Base-by-base conservation (phyloP, 2,329 filamentous ascomycete genomes). In the Monilinia polystroma region DNA sequence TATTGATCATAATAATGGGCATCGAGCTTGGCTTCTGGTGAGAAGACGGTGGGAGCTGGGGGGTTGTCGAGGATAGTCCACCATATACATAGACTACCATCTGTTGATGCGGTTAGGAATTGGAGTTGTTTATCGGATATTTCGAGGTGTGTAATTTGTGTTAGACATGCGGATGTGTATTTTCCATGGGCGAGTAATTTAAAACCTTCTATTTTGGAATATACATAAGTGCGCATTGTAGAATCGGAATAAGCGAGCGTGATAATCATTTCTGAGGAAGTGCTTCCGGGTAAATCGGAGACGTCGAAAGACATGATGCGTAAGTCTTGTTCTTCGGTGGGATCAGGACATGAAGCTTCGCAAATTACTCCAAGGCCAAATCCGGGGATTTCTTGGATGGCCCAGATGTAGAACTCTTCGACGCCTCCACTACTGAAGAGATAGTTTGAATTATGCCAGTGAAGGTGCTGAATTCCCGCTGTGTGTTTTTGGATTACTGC, bases 361-460 rank as follows among this genome's bases (percentile, higher is more conserved):
- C 85, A 84, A 16, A 85, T 77, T 2, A 88, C 81, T 0, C 84
- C 85, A 2, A 88, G 77, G 4, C 83, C 82, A 16, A 75, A 75
- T 49, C 66, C 85, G 78, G 1, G 82, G 80, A 35, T 87, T 81
- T 8, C 90, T 76, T 14, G 75, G 74, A 57, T 80, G 52, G 85
- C 84, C 94, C 95, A 99, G 14, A 93, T 84, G 72, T 89, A 94
- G 70, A 98, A 90, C 77, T 99, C 94, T 76, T 97, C 94, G 68
- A 87, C 89, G 0, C 93, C 95, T 7, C 87, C 92, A 73, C 92
- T 93, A 70, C 91, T 97, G 76, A 98, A 90, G 2, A 99, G 84
- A 72, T 89, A 90, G 12, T 70, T 63, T 20, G 71, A 67, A 57
- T 85, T 83, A 1, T 90, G 87, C 91, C 92, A 98, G 68, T 84